A percentile compares a stretch with the other conserved stretches of the same genome.
Conservation (phyloP, 768 basidiomycete species). For the Mycena amicta region DNA sequence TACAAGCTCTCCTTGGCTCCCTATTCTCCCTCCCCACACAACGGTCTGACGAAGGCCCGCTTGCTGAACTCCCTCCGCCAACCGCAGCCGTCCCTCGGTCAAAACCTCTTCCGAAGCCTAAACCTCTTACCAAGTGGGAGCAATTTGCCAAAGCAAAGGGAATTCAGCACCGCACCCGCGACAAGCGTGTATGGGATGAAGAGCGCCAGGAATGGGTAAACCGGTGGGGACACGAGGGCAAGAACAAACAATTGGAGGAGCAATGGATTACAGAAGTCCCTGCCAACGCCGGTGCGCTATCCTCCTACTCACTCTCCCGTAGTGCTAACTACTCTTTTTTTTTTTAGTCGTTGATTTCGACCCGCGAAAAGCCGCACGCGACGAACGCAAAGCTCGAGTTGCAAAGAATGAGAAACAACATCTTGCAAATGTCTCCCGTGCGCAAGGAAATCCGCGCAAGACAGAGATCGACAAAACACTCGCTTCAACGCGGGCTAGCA, state of each 20-base stretch:
- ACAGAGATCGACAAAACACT: constrained; percentile 75
- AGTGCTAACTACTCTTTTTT: neutral
- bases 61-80: constrained; percentile 79
- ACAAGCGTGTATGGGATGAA: constrained; percentile 91
- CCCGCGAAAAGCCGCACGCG: constrained; percentile 72
- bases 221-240: constrained; percentile 87
- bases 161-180: constrained; percentile 76
- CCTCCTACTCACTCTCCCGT: neutral
- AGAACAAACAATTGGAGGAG: constrained; percentile 83
- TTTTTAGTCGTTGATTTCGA: constrained; percentile 74
- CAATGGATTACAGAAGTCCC: constrained; percentile 95
- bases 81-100: constrained; percentile 81
- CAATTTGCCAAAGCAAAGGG: constrained; percentile 93
- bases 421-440: constrained; percentile 68
- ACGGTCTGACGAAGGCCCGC: constrained; percentile 76
- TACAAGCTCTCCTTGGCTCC: constrained; percentile 76
- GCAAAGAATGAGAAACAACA: constrained; percentile 85
- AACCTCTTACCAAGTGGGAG: constrained; percentile 96
- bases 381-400: constrained; percentile 78
- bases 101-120: constrained; percentile 91
- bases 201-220: constrained; percentile 91
- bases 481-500: constrained; percentile 76
- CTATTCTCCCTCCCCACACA: constrained; percentile 84
- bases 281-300: constrained; percentile 72
- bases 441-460: constrained; percentile 55